These are phyloP conservation scores for Ganoderma meredithae DNA, from an alignment of 1,284 basidiomycete genomes.

Conservation along the genomic window DNA sequence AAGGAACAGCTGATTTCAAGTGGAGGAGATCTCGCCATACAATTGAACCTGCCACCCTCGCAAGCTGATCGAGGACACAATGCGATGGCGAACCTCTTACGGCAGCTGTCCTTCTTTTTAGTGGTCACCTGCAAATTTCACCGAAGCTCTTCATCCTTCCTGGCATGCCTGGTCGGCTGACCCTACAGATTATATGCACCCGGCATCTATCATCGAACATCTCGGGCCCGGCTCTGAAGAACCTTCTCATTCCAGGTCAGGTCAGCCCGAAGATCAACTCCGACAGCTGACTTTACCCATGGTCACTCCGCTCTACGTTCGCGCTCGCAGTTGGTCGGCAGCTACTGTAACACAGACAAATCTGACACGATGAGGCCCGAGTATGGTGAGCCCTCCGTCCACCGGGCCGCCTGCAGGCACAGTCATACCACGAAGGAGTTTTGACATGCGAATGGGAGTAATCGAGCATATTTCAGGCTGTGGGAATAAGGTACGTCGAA, in stretches of 20 bases:
- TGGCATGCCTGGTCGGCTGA: background rate
- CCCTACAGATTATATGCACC: background rate
- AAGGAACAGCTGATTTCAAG: background rate
- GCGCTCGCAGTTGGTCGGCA: background rate
- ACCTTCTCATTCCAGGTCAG: background rate
- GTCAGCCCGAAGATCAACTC: background rate
- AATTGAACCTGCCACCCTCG: background rate
- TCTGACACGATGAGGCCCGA: background rate
- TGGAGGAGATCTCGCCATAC: background rate
- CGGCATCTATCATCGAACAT: background rate
- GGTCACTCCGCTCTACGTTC: background rate
- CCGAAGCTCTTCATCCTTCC: background rate
- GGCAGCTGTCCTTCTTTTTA: background rate
- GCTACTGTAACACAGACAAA: background rate
- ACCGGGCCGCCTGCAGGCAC: too few relatives aligned
- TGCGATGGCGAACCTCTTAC: background rate
- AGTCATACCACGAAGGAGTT: background rate
- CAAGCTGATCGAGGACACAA: background rate
- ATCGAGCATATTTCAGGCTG: background rate
- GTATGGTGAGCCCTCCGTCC: background rate
- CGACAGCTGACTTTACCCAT: background rate
- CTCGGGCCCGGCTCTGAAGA: constrained; percentile 1
- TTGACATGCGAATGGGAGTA: background rate
- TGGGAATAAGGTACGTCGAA: background rate
- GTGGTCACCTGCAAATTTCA: background rate